Conservation (phyloP, 345 rosid species). For the Gossypium sturtianum region DNA sequence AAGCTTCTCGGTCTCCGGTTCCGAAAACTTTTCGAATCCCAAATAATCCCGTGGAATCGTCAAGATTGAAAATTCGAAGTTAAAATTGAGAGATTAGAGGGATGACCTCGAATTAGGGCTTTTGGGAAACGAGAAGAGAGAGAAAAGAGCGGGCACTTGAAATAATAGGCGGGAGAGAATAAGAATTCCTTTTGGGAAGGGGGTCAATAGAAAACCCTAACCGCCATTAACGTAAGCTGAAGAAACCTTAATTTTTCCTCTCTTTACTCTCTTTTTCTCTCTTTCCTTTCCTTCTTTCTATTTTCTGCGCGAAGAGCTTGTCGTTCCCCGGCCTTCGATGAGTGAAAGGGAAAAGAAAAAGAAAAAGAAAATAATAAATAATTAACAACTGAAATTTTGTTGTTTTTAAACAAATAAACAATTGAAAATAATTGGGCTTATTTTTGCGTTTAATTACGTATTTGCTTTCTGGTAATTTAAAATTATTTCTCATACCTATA, state of each 20-base stretch:
- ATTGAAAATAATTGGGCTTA: background rate
- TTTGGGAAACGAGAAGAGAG: constrained; percentile 18
- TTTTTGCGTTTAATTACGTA: constrained; percentile 3
- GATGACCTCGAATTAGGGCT: constrained; percentile 49
- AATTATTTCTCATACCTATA: background rate
- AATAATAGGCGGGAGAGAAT: constrained; percentile 23
- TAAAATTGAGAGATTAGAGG: constrained; percentile 1
- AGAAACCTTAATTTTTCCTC: constrained; percentile 7
- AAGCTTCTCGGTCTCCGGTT: constrained; percentile 25
- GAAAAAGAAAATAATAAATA: background rate
- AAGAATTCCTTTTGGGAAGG: background rate
- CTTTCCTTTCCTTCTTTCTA: constrained; percentile 13
- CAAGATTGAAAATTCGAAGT: constrained; percentile 14
- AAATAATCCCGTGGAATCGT: constrained; percentile 4
- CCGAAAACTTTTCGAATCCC: constrained; percentile 23
- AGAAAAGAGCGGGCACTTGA: constrained; percentile 18
- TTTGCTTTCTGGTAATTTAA: background rate
- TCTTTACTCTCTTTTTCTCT: constrained; percentile 8
- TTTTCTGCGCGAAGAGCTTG: constrained; percentile 18
- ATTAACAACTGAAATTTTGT: too few relatives aligned
- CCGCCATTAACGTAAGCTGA: constrained; percentile 40
- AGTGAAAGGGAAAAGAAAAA: constrained; percentile 18
- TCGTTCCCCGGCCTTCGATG: constrained; percentile 24
- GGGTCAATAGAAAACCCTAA: constrained; percentile 55
- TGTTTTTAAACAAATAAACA: too few relatives aligned